phyloP scores from a whole-genome alignment of 2,329 filamentous ascomycete genomes.

The Pyrenophora tritici-repentis region DNA sequence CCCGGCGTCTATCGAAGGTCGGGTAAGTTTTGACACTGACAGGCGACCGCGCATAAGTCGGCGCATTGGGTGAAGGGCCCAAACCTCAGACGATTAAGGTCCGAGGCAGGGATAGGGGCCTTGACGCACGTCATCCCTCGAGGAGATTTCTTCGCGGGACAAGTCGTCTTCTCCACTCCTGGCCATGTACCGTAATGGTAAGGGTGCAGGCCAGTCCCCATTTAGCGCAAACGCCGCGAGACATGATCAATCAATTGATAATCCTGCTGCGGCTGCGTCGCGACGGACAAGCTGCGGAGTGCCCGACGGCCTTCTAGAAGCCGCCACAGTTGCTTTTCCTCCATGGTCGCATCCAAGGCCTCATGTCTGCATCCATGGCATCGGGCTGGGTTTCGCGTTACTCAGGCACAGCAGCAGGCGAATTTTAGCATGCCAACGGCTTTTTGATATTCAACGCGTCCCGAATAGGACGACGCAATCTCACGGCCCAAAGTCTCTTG shows the following conservation, averaged over 20 bases:
- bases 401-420: slow-evolving; percentile 16
- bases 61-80: slow-evolving; percentile 23
- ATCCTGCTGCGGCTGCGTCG: slow-evolving; percentile 17
- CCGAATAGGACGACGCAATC: slow-evolving; percentile 20
- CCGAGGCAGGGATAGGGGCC: slow-evolving; percentile 19
- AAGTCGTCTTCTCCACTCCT: slow-evolving; percentile 20
- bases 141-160: slow-evolving; percentile 34
- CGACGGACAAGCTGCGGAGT: slow-evolving; percentile 18
- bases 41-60: slow-evolving; percentile 16
- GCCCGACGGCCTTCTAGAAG: slow-evolving; percentile 36
- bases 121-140: slow-evolving; percentile 35
- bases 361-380: slow-evolving; percentile 2
- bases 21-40: slow-evolving; percentile 32
- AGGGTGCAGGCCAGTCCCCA: slow-evolving; percentile 15
- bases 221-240: slow-evolving; percentile 26
- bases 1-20: slow-evolving; percentile 17
- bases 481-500: slow-evolving; percentile 20
- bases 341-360: slow-evolving; percentile 1
- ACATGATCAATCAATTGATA: slow-evolving; percentile 20
- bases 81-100: slow-evolving; percentile 12
- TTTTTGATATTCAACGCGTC: slow-evolving; percentile 30
- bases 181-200: no score
- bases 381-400: slow-evolving; percentile 11
- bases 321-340: slow-evolving; percentile 28
- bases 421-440: slow-evolving; percentile 23